Base-by-base conservation (phyloP, 768 basidiomycete species). In the Psilocybe sp. region DNA sequence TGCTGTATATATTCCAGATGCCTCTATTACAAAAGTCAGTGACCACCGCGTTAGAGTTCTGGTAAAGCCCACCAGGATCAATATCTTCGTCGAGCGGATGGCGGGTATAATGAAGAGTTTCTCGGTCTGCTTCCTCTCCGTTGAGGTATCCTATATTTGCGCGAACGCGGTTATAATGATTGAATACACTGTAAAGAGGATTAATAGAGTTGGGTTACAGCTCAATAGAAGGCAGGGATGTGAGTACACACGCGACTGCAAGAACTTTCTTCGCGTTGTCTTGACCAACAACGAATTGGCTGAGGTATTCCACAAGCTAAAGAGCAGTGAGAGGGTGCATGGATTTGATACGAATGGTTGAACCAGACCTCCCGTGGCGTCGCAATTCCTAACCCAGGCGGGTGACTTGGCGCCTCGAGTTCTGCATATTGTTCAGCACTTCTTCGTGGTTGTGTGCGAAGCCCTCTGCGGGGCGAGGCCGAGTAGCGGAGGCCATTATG, bases 211-310 rank as follows among this genome's bases (percentile, higher is more conserved):
- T 14, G 4, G 18, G n/a, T 34, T 15, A 33, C 14, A 37, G 11
- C 36, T 10, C 13, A 36, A 31, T 1, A 16, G 14, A 40, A 47
- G 28, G 12, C 16, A 35, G 35, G 11, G 15, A 39, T 15, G 31
- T 14, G 10, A 46, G 40, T 20, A 81, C 92, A 64, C 69, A 93
- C 92, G 94, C 95, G 41, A 98, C 95, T 34, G 92, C 89, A 31
- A 98, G 79, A 18, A 90, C 86, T 63, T 93, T 92, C 80, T 98
- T 98, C 2, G 95, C 94, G 51, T 77, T 80, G 57, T 91, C 88
- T 64, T 98, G 95, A 1, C 95, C 95, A 14, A 98, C 79, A 34
- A 98, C 84, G 61, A 87, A 97, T 62, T 92, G 84, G 57, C 92
- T 85, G 35, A 97, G 79, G 65, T 92, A 94, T 63, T 87, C 79